Percentiles rank a stretch among this genome's conserved stretches.
phyloP scores from a whole-genome alignment of 495 filamentous ascomycete genomes.

The Neurospora sp. region DNA sequence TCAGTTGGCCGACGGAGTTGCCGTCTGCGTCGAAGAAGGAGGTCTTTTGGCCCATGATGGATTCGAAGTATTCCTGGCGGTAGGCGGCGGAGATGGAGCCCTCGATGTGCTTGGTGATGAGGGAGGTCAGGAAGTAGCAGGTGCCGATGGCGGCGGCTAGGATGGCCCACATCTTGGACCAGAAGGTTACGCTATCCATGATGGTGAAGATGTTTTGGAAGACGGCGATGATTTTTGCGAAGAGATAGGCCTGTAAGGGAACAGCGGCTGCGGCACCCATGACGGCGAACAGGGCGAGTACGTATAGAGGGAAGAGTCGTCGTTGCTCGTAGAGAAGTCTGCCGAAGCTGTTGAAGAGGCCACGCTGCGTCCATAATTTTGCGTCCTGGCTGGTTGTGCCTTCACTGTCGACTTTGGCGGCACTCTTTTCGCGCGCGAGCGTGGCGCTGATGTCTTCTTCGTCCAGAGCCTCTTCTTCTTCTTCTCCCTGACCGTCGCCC shows the following conservation, averaged over 20 bases:
- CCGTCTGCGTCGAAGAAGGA: slow-evolving; percentile 54
- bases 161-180: slow-evolving; percentile 39
- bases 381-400: slow-evolving; percentile 7
- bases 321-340: slow-evolving; percentile 37
- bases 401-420: slow-evolving; percentile 23
- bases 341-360: slow-evolving; percentile 36
- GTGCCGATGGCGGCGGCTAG: slow-evolving; percentile 30
- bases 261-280: slow-evolving; percentile 29
- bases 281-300: slow-evolving; percentile 24
- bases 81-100: slow-evolving; percentile 37
- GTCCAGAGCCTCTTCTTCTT: slow-evolving; percentile 16
- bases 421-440: slow-evolving; percentile 39
- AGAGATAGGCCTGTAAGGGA: slow-evolving; percentile 36
- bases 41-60: slow-evolving; percentile 45
- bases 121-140: slow-evolving; percentile 29
- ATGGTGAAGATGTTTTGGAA: slow-evolving; percentile 20
- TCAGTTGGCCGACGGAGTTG: slow-evolving; percentile 54
- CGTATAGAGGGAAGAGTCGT: slow-evolving; percentile 26
- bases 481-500: slow-evolving; percentile 17
- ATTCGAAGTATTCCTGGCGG: slow-evolving; percentile 49
- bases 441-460: slow-evolving; percentile 31
- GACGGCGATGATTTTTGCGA: slow-evolving; percentile 31
- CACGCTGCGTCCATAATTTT: slow-evolving; percentile 22
- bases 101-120: slow-evolving; percentile 26
- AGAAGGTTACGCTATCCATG: slow-evolving; percentile 28